Base-by-base conservation (phyloP, 176 grass and related monocot species). In the Eleusine indica region DNA sequence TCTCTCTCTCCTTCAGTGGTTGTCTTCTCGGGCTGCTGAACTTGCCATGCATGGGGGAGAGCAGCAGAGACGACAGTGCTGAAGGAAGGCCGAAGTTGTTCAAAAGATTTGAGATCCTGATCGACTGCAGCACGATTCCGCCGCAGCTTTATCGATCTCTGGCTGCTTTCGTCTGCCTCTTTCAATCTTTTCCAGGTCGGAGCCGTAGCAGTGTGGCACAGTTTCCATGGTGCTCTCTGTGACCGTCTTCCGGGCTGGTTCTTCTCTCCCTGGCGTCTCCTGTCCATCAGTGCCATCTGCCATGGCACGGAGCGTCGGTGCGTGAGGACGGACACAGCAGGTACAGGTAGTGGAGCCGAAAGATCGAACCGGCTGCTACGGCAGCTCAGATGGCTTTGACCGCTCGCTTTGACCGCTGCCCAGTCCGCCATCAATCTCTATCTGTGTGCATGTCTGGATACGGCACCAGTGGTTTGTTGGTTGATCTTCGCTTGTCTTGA, bases 41-140 rank as follows among this genome's bases (percentile, higher is more conserved):
- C 30, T 38, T 56, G 38, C 22, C 73, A 47, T 83, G 61, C 58
- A 66, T 18, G 53, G 11, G 38, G 35, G 14, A 38, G 60, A 35
- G n/a, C 13, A 32, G 2, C 12, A 66, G 21, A 54, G 46, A 38
- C 14, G 77, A 14, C 9, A 41, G 8, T 43, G 69, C 4, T 2
- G 7, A 12, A 8, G 10, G 12, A 19, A 61, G 38, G 58, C 32
- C 11, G 17, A 15, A 30, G 2, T 21, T 70, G 54, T 76, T 49
- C 51, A 53, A 17, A 76, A 89, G 88, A 86, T 89, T 85, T 80
- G 82, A 13, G 82, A 13, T 76, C 32, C 62, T 68, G 70, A 79
- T 80, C 63, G 70, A 70, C 77, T 53, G 77, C 42, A 53, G 77
- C 42, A 63, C 49, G 77, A 75, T 81, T 16, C 77, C 75, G 43